These are phyloP conservation scores for Chrysoporthe austroafricana DNA, from an alignment of 2,329 filamentous ascomycete genomes.

Conservation along the genomic window DNA sequence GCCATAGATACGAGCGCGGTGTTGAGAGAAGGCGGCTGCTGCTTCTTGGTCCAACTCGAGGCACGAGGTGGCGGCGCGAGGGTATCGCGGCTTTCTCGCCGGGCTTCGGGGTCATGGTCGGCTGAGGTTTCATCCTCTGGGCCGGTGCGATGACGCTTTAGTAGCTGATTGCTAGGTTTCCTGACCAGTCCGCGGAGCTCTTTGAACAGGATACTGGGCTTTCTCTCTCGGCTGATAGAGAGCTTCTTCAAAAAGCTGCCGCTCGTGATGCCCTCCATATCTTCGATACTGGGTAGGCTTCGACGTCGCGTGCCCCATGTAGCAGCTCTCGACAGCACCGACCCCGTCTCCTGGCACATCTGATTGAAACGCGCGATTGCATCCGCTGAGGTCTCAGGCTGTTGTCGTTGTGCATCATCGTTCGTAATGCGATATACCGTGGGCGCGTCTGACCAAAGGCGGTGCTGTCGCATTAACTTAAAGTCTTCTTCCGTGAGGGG, in stretches of 20 bases:
- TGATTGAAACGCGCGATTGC: constrained; percentile 58
- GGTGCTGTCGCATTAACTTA: constrained; percentile 52
- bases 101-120: constrained; percentile 38
- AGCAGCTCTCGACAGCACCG: constrained; percentile 64
- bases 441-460: constrained; percentile 55
- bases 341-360: constrained; percentile 59
- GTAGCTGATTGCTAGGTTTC: constrained; percentile 50
- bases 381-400: constrained; percentile 56
- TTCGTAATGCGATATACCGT: constrained; percentile 49
- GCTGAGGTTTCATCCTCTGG: constrained; percentile 41
- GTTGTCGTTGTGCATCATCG: constrained; percentile 39
- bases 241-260: constrained; percentile 67
- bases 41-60: constrained; percentile 56
- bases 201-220: constrained; percentile 60
- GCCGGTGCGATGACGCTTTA: constrained; percentile 53
- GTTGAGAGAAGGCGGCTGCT: constrained; percentile 59
- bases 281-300: constrained; percentile 63
- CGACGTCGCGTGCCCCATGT: constrained; percentile 72
- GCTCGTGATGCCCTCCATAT: constrained; percentile 62
- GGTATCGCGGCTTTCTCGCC: constrained; percentile 49
- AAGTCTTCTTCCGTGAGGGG: constrained; percentile 51
- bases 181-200: constrained; percentile 55
- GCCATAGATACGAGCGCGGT: constrained; percentile 61
- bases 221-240: constrained; percentile 56
- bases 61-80: constrained; percentile 57